A percentile compares a stretch with the other conserved stretches of the same genome.
Conservation (phyloP, 805 yeast genomes). For the Metahyphopichia silvanorum region DNA sequence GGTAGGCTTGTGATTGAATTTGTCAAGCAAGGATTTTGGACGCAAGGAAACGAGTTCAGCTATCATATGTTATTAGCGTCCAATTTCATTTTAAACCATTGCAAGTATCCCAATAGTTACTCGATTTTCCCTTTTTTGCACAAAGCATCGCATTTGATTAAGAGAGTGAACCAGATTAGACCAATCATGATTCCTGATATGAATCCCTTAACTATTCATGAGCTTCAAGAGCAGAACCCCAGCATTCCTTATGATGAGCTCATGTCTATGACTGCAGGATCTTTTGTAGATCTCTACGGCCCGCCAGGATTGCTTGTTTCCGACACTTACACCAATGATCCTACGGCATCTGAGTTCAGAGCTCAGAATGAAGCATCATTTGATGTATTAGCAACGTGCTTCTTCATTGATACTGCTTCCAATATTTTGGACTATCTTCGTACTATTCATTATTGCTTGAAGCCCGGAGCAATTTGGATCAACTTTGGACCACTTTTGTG, state of each 20-base stretch:
- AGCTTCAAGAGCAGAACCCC: constrained; percentile 30
- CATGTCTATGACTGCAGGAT: constrained; percentile 73
- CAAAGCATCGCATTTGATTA: constrained; percentile 42
- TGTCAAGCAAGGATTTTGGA: constrained; percentile 51
- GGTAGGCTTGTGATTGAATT: constrained; percentile 58
- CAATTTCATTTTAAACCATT: constrained; percentile 49
- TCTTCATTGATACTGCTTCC: constrained; percentile 62
- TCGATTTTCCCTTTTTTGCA: constrained; percentile 56
- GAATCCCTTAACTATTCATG: constrained; percentile 36
- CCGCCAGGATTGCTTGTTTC: constrained; percentile 36
- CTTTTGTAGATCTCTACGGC: constrained; percentile 66
- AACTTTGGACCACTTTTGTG: constrained; percentile 69
- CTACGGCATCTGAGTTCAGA: constrained; percentile 41
- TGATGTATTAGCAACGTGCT: constrained; percentile 51
- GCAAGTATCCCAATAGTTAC: constrained; percentile 35
- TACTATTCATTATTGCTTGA: constrained; percentile 45
- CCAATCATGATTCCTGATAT: constrained; percentile 54
- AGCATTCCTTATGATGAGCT: constrained; percentile 43
- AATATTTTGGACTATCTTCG: constrained; percentile 56
- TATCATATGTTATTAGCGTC: constrained; percentile 63
- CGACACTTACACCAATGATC: constrained; percentile 35
- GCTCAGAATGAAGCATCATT: constrained; percentile 32
- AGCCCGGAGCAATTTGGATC: constrained; percentile 51
- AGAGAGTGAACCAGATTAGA: constrained; percentile 46
- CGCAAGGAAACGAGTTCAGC: constrained; percentile 68